Evolutionary conservation across 805 yeast genomes (phyloP).

Genomic region (Wickerhamomyces queroliae): DNA sequence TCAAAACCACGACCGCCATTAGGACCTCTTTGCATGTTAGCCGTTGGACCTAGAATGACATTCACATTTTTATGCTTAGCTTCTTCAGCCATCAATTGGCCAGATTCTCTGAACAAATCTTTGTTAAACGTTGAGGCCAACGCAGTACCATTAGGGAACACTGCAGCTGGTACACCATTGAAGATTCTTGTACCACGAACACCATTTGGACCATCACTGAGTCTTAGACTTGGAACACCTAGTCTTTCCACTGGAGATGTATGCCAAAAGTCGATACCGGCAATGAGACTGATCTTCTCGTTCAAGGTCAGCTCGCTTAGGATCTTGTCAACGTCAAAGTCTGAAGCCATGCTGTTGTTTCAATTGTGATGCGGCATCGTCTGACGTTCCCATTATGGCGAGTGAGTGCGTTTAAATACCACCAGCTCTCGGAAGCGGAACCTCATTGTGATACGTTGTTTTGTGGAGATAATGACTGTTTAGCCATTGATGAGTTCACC

Average conservation of each 20-base stretch:
- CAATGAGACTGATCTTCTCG: constrained; percentile 25
- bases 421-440: no score
- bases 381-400: no score
- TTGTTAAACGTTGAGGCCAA: constrained; percentile 52
- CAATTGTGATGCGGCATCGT: no score
- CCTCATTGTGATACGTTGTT: no score
- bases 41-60: constrained; percentile 42
- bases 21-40: constrained; percentile 52
- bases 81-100: constrained; percentile 47
- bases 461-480: no score
- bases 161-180: constrained; percentile 46
- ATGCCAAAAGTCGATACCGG: constrained; percentile 50
- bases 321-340: constrained; percentile 22
- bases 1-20: constrained; percentile 62
- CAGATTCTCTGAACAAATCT: constrained; percentile 42
- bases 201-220: constrained; percentile 62
- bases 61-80: constrained; percentile 49
- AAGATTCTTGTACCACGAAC: constrained; percentile 53
- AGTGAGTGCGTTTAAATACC: no score
- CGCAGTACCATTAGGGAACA: constrained; percentile 54
- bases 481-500: no score
- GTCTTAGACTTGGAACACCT: constrained; percentile 40
- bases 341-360: constrained; percentile 1
- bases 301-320: constrained; percentile 18
- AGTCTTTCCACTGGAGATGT: constrained; percentile 34